phyloP scores from a whole-genome alignment of 2,329 filamentous ascomycete species.

The Trichoderma sp. region DNA sequence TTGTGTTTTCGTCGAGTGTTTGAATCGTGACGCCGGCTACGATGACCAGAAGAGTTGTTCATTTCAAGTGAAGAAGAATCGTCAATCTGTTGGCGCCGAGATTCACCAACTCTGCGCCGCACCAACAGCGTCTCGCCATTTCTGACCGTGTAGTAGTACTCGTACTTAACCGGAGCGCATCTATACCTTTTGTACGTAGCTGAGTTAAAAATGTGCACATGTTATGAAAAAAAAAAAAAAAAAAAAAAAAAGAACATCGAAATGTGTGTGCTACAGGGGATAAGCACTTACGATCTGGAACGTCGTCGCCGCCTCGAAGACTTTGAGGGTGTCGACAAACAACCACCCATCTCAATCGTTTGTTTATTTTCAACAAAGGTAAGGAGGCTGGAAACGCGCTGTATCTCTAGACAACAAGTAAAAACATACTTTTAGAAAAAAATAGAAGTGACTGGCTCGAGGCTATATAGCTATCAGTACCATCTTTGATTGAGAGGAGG shows the following conservation, averaged over 20 bases:
- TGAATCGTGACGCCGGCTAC: not conserved
- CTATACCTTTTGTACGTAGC: not conserved
- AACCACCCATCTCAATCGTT: not conserved
- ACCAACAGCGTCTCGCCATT: slow-evolving; percentile 4
- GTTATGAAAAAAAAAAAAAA: too few relatives aligned
- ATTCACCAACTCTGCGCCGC: not conserved
- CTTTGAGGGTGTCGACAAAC: slow-evolving; percentile 1
- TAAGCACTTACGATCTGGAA: not conserved
- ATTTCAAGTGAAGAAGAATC: not conserved
- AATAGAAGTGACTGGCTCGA: not conserved
- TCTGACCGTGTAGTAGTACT: not conserved
- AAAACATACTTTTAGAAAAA: not conserved
- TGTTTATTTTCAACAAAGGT: not conserved
- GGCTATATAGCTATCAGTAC: not conserved
- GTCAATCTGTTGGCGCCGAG: not conserved
- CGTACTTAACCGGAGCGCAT: not conserved
- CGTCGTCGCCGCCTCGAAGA: not conserved
- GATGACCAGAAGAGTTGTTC: not conserved
- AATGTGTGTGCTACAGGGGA: not conserved
- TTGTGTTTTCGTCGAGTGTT: not conserved
- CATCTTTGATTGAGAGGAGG: not conserved
- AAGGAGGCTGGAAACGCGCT: not conserved
- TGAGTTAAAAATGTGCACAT: too few relatives aligned
- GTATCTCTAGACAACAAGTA: not conserved
- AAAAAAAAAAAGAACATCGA: not conserved